Evolutionary conservation across 371 early-diverging fungal species (phyloP), one percentile per base, ranked within the genome.

Genomic region (Basidiobolus meristosporus): DNA sequence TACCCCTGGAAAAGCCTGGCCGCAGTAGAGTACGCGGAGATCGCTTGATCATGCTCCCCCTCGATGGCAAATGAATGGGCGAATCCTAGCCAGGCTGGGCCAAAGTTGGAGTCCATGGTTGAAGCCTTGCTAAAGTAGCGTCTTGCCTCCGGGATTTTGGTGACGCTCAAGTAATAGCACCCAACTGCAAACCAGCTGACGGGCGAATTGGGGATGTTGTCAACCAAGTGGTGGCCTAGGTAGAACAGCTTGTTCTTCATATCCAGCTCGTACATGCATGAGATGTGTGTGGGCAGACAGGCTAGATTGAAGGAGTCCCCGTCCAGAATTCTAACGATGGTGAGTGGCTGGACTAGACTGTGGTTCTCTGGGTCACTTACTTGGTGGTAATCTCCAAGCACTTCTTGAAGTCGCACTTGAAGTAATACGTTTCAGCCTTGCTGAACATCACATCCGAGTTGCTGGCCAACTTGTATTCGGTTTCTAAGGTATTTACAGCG

Each of bases 51-150:
- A 39, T 73, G 66, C 17, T 80, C 77, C 0, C 73, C 73, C 42
- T 78, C 81, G 7, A 59, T 50, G 2, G 80, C 67, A 52, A 79
- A 79, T n/a, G 81, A 58, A 52, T 85, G 85, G 0, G 73, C 89
- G 45, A 67, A 76, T 3, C 77, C 84, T 16, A 88, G 45, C 86
- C 85, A 84, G 1, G 72, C 74, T 2, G 67, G 63, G 0, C 67
- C 74, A 57, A 69, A 79, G 29, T 57, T 50, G 2, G 59, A 55
- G 45, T 81, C 74, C 36, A 77, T 59, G 0, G 55, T 47, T 0
- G 76, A 59, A 0, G 78, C 59, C 45, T 73, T 67, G 35, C 63
- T 62, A 47, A 75, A 74, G 49, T 72, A 74, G 15, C 57, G 51
- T 36, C 76, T 50, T 0, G 81, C 76, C 29, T 77, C 77, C 2